Base-by-base conservation (phyloP, 2,329 filamentous ascomycete genomes). In the Phoma sp. region DNA sequence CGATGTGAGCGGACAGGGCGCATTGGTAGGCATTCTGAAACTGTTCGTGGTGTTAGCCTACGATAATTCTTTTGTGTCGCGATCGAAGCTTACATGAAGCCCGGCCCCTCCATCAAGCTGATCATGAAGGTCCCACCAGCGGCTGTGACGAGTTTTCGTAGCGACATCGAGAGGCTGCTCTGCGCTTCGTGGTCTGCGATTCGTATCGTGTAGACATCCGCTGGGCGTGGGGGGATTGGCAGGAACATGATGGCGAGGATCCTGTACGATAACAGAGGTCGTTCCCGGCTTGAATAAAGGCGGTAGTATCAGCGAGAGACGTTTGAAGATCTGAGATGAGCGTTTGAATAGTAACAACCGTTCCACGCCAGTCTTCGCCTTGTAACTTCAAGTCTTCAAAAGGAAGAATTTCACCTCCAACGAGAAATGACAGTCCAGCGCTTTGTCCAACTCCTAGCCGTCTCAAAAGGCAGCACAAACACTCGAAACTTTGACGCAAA, bases 141-240 rank as follows among this genome's bases (percentile, higher is more conserved):
- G 8, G 52, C 39, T n/a, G 36, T 43, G 4, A 61, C 52, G 6
- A 57, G 37, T n/a, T 45, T 47, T 4, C 53, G 36, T 27, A 63
- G 36, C 12, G 43, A 45, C 43, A 40, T 43, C 5, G 55, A 17
- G 2, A 61, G 37, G 13, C 44, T 45, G 13, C 52, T 57, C 9
- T 50, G 55, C 15, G 45, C 33, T 17, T 51, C 46, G 32, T 57
- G 33, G 5, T 58, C 44, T 25, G 43, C 38, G 21, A 63, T 55
- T 25, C 55, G 45, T 5, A 63, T 51, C 2, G 58, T 63, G 38
- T 61, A 63, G 29, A 61, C 46, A 41, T 63, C 58, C 29, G 50
- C 43, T 15, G 60, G 55, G 2, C 48, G 52, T 2, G 45, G 6
- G 29, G 60, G 49, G 19, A 55, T 33, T 33, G 55, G 45, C n/a